phyloP scores from a whole-genome alignment of 257 asterid species.

The Eucommia ulmoides region DNA sequence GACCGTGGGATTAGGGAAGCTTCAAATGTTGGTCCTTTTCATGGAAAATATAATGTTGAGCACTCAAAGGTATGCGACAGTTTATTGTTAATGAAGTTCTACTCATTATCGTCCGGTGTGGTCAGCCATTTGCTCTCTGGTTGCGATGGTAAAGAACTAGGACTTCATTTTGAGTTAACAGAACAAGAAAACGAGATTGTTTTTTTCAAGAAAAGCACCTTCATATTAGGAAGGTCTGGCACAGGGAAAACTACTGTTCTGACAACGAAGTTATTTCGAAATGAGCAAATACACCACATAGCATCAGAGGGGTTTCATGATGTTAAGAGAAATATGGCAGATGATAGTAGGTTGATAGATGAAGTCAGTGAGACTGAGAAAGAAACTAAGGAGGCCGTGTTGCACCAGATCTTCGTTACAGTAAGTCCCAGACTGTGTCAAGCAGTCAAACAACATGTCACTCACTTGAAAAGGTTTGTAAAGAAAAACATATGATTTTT shows the following conservation, averaged over 20 bases:
- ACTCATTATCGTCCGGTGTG: constrained; percentile 35
- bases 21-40: constrained; percentile 11
- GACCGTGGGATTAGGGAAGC: not conserved
- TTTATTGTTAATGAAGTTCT: constrained; percentile 52
- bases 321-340: constrained; percentile 2
- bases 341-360: no score
- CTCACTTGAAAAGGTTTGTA: constrained; percentile 54
- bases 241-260: constrained; percentile 63
- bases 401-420: constrained; percentile 57
- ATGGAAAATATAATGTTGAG: constrained; percentile 30
- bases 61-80: constrained; percentile 44
- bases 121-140: constrained; percentile 47
- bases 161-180: constrained; percentile 60
- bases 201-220: constrained; percentile 34
- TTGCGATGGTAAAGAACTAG: constrained; percentile 28
- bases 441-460: constrained; percentile 54
- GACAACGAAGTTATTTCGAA: constrained; percentile 43
- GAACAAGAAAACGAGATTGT: constrained; percentile 49
- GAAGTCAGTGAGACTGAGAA: not conserved
- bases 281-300: constrained; percentile 29
- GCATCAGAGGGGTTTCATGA: constrained; percentile 21
- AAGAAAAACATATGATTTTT: no score
- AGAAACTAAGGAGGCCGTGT: constrained; percentile 8
- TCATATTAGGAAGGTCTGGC: constrained; percentile 61
- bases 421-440: constrained; percentile 60